Evolutionary conservation across 306 rosid species (phyloP).

Genomic region (Glycyrrhiza uralensis): DNA sequence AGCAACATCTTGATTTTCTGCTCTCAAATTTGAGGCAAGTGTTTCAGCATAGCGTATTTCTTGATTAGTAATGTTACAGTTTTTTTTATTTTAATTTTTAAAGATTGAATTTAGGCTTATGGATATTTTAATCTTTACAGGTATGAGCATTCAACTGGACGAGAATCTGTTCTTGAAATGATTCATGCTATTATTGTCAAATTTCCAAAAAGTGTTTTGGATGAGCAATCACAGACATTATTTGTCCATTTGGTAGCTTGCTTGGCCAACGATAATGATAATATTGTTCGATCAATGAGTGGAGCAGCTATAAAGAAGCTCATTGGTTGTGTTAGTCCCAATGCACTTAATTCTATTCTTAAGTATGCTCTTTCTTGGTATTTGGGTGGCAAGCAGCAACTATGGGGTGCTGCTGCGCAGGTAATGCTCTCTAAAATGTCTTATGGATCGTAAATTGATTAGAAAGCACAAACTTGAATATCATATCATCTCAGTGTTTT

Average conservation of each 20-base stretch:
- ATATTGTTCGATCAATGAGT: constrained; percentile 75
- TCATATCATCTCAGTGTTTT: not conserved
- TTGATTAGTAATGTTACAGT: not conserved
- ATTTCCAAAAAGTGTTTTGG: constrained; percentile 68
- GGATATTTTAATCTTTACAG: constrained; percentile 37
- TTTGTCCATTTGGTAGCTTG: constrained; percentile 82
- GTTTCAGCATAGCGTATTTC: not conserved
- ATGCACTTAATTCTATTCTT: constrained; percentile 53
- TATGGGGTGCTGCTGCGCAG: constrained; percentile 89
- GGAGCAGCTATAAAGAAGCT: constrained; percentile 75
- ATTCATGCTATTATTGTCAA: constrained; percentile 68
- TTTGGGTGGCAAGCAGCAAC: constrained; percentile 59
- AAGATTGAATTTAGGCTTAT: not conserved
- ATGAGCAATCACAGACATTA: constrained; percentile 67
- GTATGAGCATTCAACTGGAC: constrained; percentile 85
- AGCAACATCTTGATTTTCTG: constrained; percentile 72
- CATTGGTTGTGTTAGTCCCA: constrained; percentile 48
- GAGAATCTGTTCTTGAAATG: constrained; percentile 91
- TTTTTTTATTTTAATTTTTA: not conserved
- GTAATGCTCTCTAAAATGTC: constrained; percentile 34
- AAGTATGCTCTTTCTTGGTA: constrained; percentile 79
- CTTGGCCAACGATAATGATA: constrained; percentile 78
- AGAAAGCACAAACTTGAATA: not conserved
- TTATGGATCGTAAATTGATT: not conserved
- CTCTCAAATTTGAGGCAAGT: constrained; percentile 74